Percentiles rank a stretch among this genome's conserved stretches.
Conservation (phyloP, 306 rosid species). For the Glycyrrhiza uralensis region DNA sequence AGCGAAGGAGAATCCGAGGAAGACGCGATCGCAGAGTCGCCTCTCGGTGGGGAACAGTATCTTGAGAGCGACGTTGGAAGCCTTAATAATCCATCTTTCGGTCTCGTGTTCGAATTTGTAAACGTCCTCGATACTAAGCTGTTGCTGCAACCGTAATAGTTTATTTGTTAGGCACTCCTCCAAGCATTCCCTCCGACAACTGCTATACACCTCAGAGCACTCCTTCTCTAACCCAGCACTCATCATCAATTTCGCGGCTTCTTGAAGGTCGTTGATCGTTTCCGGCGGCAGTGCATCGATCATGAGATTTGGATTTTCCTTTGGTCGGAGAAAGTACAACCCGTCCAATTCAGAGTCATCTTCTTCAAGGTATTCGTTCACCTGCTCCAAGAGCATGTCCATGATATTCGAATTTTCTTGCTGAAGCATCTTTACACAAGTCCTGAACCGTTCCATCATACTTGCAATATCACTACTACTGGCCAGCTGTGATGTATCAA, state of each 20-base stretch:
- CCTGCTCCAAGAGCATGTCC: neutral
- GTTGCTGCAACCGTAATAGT: neutral
- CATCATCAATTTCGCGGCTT: conserved; percentile 56
- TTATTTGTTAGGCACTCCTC: neutral
- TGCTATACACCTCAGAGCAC: conserved; percentile 22
- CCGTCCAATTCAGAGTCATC: neutral
- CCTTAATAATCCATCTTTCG: conserved; percentile 70
- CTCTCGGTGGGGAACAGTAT: conserved; percentile 79
- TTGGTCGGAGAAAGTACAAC: no score
- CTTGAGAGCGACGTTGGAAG: conserved; percentile 58
- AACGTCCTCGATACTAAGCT: neutral
- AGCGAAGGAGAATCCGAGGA: conserved; percentile 69
- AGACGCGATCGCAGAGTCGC: conserved; percentile 61
- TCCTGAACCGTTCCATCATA: neutral
- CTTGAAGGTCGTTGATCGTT: conserved; percentile 52
- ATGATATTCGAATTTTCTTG: neutral
- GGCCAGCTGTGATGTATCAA: neutral
- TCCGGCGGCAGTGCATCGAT: conserved; percentile 60
- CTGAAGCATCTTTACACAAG: neutral
- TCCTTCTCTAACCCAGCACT: conserved; percentile 59
- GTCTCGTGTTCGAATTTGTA: no score
- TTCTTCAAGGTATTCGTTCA: neutral
- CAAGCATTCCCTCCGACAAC: conserved; percentile 18
- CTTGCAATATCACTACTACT: neutral
- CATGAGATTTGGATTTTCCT: no score